Evolutionary conservation across 208 protist genomes (phyloP), one percentile per base, ranked within the genome.

Genomic region (Wallacemonas sp.): DNA sequence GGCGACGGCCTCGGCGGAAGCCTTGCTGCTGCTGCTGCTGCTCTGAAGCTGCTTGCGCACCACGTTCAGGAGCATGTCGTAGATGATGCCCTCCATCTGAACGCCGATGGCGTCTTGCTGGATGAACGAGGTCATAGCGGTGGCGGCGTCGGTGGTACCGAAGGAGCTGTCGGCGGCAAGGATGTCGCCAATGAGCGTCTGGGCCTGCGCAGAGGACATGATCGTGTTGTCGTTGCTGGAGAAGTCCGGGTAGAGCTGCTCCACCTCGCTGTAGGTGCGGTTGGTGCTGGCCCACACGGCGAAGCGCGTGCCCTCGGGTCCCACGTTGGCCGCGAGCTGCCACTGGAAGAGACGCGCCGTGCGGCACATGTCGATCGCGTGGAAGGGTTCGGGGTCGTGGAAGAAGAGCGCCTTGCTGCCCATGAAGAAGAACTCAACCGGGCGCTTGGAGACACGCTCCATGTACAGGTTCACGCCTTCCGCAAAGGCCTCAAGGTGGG

Each of bases 381-480:
- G 73, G 68, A 81, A 88, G 3, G 73, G 74, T 24, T 72, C 57
- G 12, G 79, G 78, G 26, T 85, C 63, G 61, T 80, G 78, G 57
- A 79, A 81, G 61, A 47, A 68, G 21, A 88, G 65, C 47, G 69
- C 61, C 23, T 46, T 47, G 17, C 26, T 55, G 54, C 63, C 64
- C 64, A 85, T 79, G 41, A 88, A 82, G 58, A 83, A 83, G 69
- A 88, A 85, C 74, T 88, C 78, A 1, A 78, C 66, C 14, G 82
- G 82, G 8, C 76, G 79, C 76, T 80, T 80, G 23, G 61, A 72
- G 16, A 61, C 69, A 26, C 54, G 65, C 66, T 70, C 33, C 39
- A 88, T 58, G 49, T 77, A 85, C 4, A 74, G 61, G 68, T 88
- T 88, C 21, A 86, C 62, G 33, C 79, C 79, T 5, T 88, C 79